Evolutionary conservation across 192 early-diverging fungal species (phyloP), one percentile per base, ranked within the genome.

Genomic region (Rhizophagus clarus): DNA sequence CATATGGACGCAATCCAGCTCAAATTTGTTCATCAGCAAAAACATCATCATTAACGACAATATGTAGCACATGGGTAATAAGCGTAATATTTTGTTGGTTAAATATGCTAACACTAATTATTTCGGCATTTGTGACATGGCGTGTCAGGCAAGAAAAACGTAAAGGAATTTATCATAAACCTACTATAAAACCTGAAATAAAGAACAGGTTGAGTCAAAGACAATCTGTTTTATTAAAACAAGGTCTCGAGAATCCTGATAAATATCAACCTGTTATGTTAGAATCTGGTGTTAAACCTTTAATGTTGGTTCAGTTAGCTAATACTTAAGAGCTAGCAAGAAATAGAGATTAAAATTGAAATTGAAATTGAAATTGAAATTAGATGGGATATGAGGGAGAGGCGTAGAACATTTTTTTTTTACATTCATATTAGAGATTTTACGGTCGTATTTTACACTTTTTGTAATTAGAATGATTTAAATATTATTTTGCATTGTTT

Each of bases 251-350:
- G 15, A 64, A 64, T 64, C 63, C 63, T 3, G 28, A 64, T 28
- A 7, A 29, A 64, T 29, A 26, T 26, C 63, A 64, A 64, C 63
- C 63, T 64, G 63, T 64, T 2, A 64, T 64, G 26, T 64, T 64
- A 26, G 63, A 64, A 64, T 28, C 63, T 26, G 63, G 63, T 24
- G 15, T 64, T 29, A 64, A 64, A 64, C 63, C 63, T 64, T 29
- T 64, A 64, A 64, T 64, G 63, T 29, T 64, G 63, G 51, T 56
- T 22, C 51, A 56, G 4, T 56, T 56, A 22, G 51, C 51, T 56
- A 56, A 56, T 56, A 22, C 51, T 17, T 45, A 11, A 45, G 2
- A 49, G 9, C 3, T 51, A 2, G 5, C 0, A 17, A 17, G 49
- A 51, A 49, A 51, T 51, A 20, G 15, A 51, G 49, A 40, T 40